Evolutionary conservation across 1,284 basidiomycete genomes (phyloP), one percentile per base, ranked within the genome.

Genomic region (Ceratobasidium sp.): DNA sequence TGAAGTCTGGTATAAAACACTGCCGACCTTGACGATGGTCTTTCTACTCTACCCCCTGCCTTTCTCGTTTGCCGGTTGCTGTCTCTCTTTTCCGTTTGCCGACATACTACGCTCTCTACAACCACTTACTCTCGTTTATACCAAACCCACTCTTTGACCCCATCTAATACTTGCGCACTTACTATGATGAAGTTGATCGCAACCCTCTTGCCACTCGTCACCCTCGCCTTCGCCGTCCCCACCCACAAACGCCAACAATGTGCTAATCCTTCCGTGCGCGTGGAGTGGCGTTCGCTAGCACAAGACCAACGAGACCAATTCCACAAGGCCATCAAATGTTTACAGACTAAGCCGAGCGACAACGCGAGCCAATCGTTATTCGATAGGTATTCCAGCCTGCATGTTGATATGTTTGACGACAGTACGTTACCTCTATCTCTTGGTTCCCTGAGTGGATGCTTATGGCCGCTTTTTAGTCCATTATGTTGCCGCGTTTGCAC

Each of bases 401-500:
- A 67, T 45, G 69, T 72, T 9, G 69, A 62, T 41, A 60, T 60
- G 54, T 60, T 62, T 50, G 57, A 27, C 29, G 29, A 51, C 17
- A 72, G 69, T 72, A 27, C 1, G 69, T 51, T 50, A 24, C 19
- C 19, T 22, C n/a, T 19, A 15, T 59, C 19, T 9, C 44, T 22
- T 5, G 1, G 29, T 44, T 9, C 3, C 14, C 17, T 45, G 24
- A 33, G 5, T 33, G 9, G 2, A 48, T 47, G n/a, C 53, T 59
- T 11, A 57, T 19, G 9, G 7, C 29, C 36, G 11, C 27, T 36
- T n/a, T 29, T 5, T 48, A 72, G 69, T 72, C n/a, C 69, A 72
- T 33, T 72, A 72, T 29, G 57, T 62, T 62, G 69, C 69, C 7
- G 44, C 45, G 9, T 72, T 72, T 33, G 59, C 60, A 22, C 69